A percentile compares a stretch with the other conserved stretches of the same genome.
These are phyloP conservation scores for Monosporascus sp. DNA, from an alignment of 2,329 filamentous ascomycete species.

Conservation along the genomic window DNA sequence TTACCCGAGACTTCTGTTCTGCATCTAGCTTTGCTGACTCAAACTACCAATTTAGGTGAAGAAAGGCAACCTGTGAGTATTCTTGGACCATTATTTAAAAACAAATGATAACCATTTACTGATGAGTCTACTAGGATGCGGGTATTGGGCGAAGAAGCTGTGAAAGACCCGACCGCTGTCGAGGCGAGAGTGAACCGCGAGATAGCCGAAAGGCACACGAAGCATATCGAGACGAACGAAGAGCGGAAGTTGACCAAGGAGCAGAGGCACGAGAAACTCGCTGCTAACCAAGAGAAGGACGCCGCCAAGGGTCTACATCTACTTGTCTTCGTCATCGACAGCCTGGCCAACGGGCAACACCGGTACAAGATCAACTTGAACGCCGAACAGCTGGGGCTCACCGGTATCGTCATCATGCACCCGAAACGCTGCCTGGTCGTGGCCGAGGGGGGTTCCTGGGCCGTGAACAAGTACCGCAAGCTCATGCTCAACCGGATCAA, in stretches of 20 bases:
- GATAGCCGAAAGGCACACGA: slow-evolving; percentile 77
- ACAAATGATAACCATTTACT: not conserved
- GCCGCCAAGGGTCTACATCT: slow-evolving; percentile 79
- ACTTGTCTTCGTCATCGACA: slow-evolving; percentile 84
- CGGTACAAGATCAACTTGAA: slow-evolving; percentile 91
- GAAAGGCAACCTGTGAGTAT: slow-evolving; percentile 68
- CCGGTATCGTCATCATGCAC: slow-evolving; percentile 86
- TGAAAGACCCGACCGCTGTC: slow-evolving; percentile 95
- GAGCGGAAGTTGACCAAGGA: slow-evolving; percentile 86
- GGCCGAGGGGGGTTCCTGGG: slow-evolving; percentile 83
- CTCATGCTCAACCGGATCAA: slow-evolving; percentile 90
- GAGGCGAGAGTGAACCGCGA: slow-evolving; percentile 91
- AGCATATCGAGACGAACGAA: slow-evolving; percentile 75
- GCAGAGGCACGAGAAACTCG: slow-evolving; percentile 77
- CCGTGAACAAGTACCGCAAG: slow-evolving; percentile 81
- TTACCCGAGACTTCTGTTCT: too few species aligned
- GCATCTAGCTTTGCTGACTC: too few species aligned
- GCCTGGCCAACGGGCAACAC: slow-evolving; percentile 86
- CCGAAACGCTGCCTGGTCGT: slow-evolving; percentile 85
- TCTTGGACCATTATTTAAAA: too few species aligned
- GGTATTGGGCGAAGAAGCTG: slow-evolving; percentile 81
- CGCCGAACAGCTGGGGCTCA: slow-evolving; percentile 80
- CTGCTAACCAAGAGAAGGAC: slow-evolving; percentile 78
- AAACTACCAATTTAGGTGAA: slow-evolving; percentile 52
- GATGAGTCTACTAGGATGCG: slow-evolving; percentile 56